Base-by-base conservation (phyloP, 176 grass and related monocot genomes). In the Tuctoria greenei region DNA sequence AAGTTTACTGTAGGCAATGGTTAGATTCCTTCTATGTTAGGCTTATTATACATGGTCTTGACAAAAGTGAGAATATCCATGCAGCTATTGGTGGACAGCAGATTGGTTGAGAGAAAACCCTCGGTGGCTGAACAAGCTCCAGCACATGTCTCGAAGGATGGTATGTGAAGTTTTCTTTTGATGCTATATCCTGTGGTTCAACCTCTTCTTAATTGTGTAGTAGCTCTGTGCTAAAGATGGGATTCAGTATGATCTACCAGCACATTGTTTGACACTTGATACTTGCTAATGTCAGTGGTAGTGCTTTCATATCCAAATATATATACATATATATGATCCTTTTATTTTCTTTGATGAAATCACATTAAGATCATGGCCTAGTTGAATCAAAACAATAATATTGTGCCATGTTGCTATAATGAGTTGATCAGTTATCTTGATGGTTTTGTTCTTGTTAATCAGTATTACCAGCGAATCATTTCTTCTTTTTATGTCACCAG, bases 11-110 rank as follows among this genome's bases (percentile, higher is more conserved):
- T 63, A 56, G 31, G 31, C 37, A 56, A 71, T 79, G 26, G 35
- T 20, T 45, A 65, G 9, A 35, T 45, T 36, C 67, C 20, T 35
- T 54, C 1, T 64, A 70, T 38, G 21, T 11, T 76, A 57, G 15
- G 25, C 45, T 75, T 79, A 24, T 36, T 61, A 27, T 69, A 41
- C 23, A 54, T 55, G 8, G 11, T 64, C 61, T 31, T 75, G 78
- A 79, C 1, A 35, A 17, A 62, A 80, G 40, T 66, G 71, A 75
- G 31, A 31, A 63, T 69, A 6, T 49, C 71, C 43, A 21, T 86
- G 78, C 79, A 93, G 93, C 49, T 97, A 62, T 81, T 97, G 78
- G 88, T 86, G 49, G 93, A 93, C 50, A 97, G 81, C 68, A 86
- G 83, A 90, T 75, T 97, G 62, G 85, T 90, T 27, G 87, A 97